Evolutionary conservation across 2,329 filamentous ascomycete species (phyloP), one percentile per base, ranked within the genome.

Genomic region (Diaporthe ilicicola): DNA sequence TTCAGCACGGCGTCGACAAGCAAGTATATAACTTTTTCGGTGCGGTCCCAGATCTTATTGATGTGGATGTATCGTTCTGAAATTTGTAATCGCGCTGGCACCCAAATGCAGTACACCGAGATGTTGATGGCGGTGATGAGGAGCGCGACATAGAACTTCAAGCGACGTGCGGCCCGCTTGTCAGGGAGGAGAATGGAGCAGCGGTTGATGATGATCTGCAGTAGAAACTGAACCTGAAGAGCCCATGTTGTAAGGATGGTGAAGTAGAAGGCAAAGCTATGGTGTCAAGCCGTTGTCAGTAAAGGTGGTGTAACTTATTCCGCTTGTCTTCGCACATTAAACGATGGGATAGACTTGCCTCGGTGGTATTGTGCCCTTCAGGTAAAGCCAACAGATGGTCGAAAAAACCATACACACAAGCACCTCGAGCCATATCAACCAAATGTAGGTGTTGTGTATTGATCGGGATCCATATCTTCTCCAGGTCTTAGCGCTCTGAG

Each of bases 91-190:
- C 85, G 84, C 0, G 85, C 82, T 0, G 87, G 87, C 22, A 89
- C 84, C 87, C 87, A 89, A 19, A 88, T 87, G 69, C 79, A 80
- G 56, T 86, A 87, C 2, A 88, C 86, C 2, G 82, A 83, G 27
- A 88, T 83, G 59, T 88, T 89, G 69, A 89, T 80, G 2, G 79
- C 70, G 2, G 82, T 80, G 69, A 89, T 86, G n/a, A 87, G 39
- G 1, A 78, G 55, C 0, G 85, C 81, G 4, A 85, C 82, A 17
- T 37, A 59, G 39, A 59, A 68, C 13, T 68, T 68, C 27, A 68
- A 27, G n/a, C 42, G 39, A 22, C 71, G 54, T 1, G 82, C 80
- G 13, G 79, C 81, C 0, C 73, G 77, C 1, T 79, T 80, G 46
- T 85, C 77, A 0, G 82, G 78, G 32, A 86, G 79, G 7, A 89